These are phyloP conservation scores for Bolboschoenus planiculmis DNA, from an alignment of 176 grass and related monocot genomes.

Conservation along the genomic window DNA sequence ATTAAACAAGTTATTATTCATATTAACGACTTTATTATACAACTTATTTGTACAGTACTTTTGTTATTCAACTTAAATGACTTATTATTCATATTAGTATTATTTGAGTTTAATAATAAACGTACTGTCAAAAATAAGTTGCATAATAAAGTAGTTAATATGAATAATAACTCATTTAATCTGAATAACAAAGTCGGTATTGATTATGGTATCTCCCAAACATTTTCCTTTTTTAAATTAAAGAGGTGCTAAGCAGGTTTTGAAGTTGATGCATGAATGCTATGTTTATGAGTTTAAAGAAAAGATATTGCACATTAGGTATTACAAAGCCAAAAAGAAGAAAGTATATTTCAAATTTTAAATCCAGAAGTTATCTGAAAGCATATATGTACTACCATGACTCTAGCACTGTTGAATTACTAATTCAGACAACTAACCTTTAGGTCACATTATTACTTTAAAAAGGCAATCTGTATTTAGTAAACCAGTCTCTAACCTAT, in stretches of 20 bases:
- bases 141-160: too few relatives aligned
- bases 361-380: background rate
- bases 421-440: background rate
- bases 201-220: too few relatives aligned
- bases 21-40: too few relatives aligned
- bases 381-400: background rate
- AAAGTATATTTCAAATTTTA: background rate
- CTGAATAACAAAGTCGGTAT: too few relatives aligned
- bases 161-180: too few relatives aligned
- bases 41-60: too few relatives aligned
- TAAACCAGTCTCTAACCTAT: background rate
- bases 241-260: background rate
- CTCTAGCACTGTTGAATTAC: background rate
- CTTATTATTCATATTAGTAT: too few relatives aligned
- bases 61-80: too few relatives aligned
- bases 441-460: background rate
- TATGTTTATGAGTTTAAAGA: background rate
- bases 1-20: too few relatives aligned
- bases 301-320: background rate
- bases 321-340: background rate
- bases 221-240: constrained; percentile 10
- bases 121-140: too few relatives aligned
- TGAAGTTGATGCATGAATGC: background rate
- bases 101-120: too few relatives aligned
- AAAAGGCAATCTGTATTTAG: background rate